These are phyloP conservation scores for Penicillium glabrum DNA, from an alignment of 2,329 filamentous ascomycete species.

Conservation along the genomic window DNA sequence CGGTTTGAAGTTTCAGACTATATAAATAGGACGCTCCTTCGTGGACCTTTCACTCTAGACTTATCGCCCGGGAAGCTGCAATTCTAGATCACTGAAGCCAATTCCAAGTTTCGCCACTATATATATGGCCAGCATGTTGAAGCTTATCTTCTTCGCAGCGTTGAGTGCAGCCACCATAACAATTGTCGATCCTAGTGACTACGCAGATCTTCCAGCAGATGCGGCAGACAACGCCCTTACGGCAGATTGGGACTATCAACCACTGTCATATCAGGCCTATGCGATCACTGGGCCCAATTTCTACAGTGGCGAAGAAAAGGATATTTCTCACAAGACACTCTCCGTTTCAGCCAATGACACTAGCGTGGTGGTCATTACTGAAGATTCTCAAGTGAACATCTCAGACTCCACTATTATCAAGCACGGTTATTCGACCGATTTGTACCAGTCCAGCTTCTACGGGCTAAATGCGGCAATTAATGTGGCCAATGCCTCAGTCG, in stretches of 20 bases:
- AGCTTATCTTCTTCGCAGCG: neutral
- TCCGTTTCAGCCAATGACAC: slow-evolving; percentile 2
- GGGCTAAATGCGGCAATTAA: slow-evolving; percentile 7
- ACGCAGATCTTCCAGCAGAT: neutral
- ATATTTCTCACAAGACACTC: slow-evolving; percentile 2
- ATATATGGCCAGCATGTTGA: neutral
- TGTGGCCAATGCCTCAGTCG: slow-evolving; percentile 1
- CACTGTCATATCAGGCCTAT: slow-evolving; percentile 1
- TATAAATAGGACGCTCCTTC: neutral
- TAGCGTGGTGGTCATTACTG: slow-evolving; percentile 5
- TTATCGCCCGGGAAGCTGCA: neutral
- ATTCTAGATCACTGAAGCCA: neutral
- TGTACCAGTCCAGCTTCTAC: slow-evolving; percentile 9
- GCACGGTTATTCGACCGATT: slow-evolving; percentile 1
- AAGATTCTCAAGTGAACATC: slow-evolving; percentile 2
- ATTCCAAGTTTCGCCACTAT: too few species aligned
- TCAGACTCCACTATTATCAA: slow-evolving; percentile 2
- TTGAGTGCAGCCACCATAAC: neutral
- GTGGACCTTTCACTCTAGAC: neutral
- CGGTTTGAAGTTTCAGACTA: neutral
- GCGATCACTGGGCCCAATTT: neutral
- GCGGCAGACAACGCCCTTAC: slow-evolving; percentile 1
- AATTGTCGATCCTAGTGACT: slow-evolving; percentile 5
- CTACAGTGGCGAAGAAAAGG: neutral
- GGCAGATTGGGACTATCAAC: slow-evolving; percentile 1